A percentile compares a stretch with the other conserved stretches of the same genome.
phyloP scores from a whole-genome alignment of 306 rosid genomes.

The Adenanthera pavonina region DNA sequence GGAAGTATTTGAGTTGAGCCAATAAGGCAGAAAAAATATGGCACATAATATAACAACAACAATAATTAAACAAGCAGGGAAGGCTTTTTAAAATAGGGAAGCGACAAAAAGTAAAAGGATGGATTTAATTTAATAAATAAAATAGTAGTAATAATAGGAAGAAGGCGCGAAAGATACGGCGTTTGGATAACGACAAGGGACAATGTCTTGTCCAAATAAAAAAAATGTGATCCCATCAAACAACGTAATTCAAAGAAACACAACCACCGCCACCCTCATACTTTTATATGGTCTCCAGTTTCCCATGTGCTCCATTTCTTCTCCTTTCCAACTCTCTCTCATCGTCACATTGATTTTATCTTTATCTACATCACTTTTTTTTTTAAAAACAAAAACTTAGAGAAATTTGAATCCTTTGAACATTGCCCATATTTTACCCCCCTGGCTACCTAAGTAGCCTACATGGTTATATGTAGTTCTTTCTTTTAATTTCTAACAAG shows the following conservation, averaged over 20 bases:
- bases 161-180: background rate
- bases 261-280: background rate
- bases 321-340: background rate
- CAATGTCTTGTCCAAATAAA: conserved; percentile 2
- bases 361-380: background rate
- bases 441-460: no score
- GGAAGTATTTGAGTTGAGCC: background rate
- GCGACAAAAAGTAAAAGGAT: background rate
- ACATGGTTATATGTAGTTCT: no score
- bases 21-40: background rate
- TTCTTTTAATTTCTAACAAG: no score
- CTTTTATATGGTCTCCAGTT: background rate
- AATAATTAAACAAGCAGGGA: background rate
- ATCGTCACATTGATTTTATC: conserved; percentile 6
- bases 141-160: no score
- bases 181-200: conserved; percentile 30
- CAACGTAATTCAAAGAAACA: conserved; percentile 6
- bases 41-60: background rate
- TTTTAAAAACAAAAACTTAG: no score
- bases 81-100: background rate
- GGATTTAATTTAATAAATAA: background rate
- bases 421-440: no score
- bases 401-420: no score
- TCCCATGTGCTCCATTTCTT: background rate
- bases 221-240: background rate